Percentiles rank a stretch among this genome's conserved stretches.
Evolutionary conservation across 495 filamentous ascomycete genomes (phyloP).

Genomic region (Rostrohypoxylon terebratum): DNA sequence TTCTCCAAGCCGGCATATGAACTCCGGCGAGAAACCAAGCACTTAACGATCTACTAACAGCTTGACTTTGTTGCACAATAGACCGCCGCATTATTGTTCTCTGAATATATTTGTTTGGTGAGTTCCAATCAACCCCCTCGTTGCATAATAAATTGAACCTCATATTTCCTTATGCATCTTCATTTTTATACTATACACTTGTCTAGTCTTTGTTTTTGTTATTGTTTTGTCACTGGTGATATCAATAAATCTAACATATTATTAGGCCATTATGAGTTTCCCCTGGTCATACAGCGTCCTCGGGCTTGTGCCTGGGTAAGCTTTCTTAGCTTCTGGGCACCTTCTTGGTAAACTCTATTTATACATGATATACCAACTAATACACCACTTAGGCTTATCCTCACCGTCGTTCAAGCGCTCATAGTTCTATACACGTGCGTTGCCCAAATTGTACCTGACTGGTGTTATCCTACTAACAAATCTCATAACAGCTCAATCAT

Average conservation of each 20-base stretch:
- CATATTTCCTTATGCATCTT: background rate
- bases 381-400: slow-evolving; percentile 64
- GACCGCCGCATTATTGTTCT: slow-evolving; percentile 88
- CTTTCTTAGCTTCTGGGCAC: slow-evolving; percentile 29
- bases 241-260: slow-evolving; percentile 25
- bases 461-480: slow-evolving; percentile 2
- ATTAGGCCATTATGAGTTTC: slow-evolving; percentile 87
- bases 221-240: background rate
- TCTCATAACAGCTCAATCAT: slow-evolving; percentile 67
- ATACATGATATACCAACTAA: slow-evolving; percentile 22
- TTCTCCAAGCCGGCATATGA: slow-evolving; percentile 33
- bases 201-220: background rate
- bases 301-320: slow-evolving; percentile 82
- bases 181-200: background rate
- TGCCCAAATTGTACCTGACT: background rate
- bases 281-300: slow-evolving; percentile 89
- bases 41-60: slow-evolving; percentile 18
- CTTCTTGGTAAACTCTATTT: slow-evolving; percentile 2
- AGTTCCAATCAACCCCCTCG: slow-evolving; percentile 16
- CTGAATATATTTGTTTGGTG: slow-evolving; percentile 87
- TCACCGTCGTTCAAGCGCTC: slow-evolving; percentile 79
- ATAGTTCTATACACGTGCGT: slow-evolving; percentile 80
- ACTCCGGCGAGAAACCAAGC: slow-evolving; percentile 23
- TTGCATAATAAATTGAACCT: background rate
- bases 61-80: slow-evolving; percentile 47